Evolutionary conservation across 1,284 basidiomycete genomes (phyloP), one percentile per base, ranked within the genome.

Genomic region (Polyporus tsugae): DNA sequence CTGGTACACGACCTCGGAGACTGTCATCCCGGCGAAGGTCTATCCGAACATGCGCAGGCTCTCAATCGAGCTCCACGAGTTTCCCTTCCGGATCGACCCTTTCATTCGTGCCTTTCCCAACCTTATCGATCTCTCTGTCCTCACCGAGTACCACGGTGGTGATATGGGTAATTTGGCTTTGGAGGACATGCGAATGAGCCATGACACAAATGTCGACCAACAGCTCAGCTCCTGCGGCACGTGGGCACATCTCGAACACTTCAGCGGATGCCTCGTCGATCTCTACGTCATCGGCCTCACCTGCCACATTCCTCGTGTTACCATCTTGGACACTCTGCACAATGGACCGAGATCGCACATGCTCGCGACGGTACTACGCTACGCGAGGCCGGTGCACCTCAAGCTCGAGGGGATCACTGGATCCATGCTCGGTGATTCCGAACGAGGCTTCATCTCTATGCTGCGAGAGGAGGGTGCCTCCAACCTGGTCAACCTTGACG

Each of bases 11-110:
- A 36, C 35, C 10, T 10, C 11, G 4, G 19, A 38, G 19, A 10
- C 1, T 10, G 17, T 22, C 2, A 38, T n/a, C 6, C 57, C 52
- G 1, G 35, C 1, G 10, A 25, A 13, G 13, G 13, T 57, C 7
- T 58, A 58, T 22, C 33, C 57, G 10, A 58, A 29, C 17, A n/a
- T 58, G 57, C 57, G 57, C 57, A 36, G 39, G 19, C 35, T 58
- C 57, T 36, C 57, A 2, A 58, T 58, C 17, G 57, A 36, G 25
- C 15, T 29, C 25, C 22, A 53, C 52, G 52, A 53, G 10, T 25
- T 29, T 6, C 52, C 52, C 4, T 7, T 53, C 22, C 29, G 4
- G 52, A 53, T 53, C 25, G 52, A 25, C 13, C 25, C 25, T 10
- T 53, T 29, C 52, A 53, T 53, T 25, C 52, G 52, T 22, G 52